phyloP scores from a whole-genome alignment of 2,329 filamentous ascomycete genomes.

The Chaetomiaceae sp. region DNA sequence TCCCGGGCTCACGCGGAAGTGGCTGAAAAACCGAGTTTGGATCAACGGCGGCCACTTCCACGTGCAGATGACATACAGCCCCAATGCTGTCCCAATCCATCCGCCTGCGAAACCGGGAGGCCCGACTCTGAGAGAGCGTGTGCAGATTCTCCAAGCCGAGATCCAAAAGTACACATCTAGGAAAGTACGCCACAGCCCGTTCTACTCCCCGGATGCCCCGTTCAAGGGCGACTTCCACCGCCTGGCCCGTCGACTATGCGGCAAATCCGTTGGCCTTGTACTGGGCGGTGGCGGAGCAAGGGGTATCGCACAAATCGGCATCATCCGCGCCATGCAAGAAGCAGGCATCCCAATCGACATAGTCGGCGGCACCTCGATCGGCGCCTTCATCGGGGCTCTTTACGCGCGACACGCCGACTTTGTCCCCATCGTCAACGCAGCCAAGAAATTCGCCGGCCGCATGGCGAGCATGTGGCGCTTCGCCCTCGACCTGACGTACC shows the following conservation, averaged over 20 bases:
- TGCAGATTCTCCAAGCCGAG: slow-evolving; percentile 91
- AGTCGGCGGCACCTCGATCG: slow-evolving; percentile 92
- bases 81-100: slow-evolving; percentile 71
- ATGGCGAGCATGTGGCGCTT: slow-evolving; percentile 99
- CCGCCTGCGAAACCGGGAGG: slow-evolving; percentile 74
- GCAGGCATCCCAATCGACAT: slow-evolving; percentile 95
- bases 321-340: slow-evolving; percentile 93
- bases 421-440: slow-evolving; percentile 92
- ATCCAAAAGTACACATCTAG: slow-evolving; percentile 97
- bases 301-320: slow-evolving; percentile 87
- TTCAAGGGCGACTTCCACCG: slow-evolving; percentile 97
- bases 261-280: slow-evolving; percentile 90
- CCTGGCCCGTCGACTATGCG: slow-evolving; percentile 81
- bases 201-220: slow-evolving; percentile 86
- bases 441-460: slow-evolving; percentile 96
- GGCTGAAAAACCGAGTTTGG: slow-evolving; percentile 92
- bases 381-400: slow-evolving; percentile 87
- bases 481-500: slow-evolving; percentile 91
- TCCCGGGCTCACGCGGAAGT: slow-evolving; percentile 79
- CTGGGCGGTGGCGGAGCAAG: slow-evolving; percentile 89
- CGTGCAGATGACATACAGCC: slow-evolving; percentile 87
- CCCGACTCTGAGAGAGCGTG: slow-evolving; percentile 81
- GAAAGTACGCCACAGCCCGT: slow-evolving; percentile 79
- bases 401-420: slow-evolving; percentile 96
- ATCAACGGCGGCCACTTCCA: slow-evolving; percentile 98